phyloP scores from a whole-genome alignment of 179 eudicot species.

The Nepenthes alata region DNA sequence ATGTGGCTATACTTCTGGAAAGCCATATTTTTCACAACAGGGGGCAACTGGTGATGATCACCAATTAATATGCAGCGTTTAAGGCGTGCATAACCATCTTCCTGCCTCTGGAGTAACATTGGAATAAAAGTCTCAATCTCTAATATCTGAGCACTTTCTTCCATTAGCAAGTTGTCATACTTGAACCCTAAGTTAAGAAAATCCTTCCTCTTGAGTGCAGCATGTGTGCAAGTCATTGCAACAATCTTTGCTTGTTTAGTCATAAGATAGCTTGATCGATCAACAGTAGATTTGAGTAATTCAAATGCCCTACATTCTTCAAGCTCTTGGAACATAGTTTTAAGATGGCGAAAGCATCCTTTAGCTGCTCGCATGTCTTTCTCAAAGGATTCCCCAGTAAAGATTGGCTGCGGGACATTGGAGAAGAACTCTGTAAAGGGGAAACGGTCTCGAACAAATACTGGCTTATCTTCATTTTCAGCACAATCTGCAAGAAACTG shows the following conservation, averaged over 20 bases:
- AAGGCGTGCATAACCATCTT: constrained; percentile 94
- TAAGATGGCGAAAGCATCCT: constrained; percentile 88
- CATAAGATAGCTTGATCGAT: constrained; percentile 89
- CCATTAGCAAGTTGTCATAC: constrained; percentile 92
- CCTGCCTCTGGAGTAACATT: constrained; percentile 93
- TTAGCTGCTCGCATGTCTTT: constrained; percentile 89
- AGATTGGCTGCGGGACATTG: constrained; percentile 72
- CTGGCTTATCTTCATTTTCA: constrained; percentile 54
- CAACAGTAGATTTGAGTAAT: constrained; percentile 84
- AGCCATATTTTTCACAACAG: constrained; percentile 98
- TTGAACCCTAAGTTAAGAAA: constrained; percentile 89
- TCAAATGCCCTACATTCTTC: constrained; percentile 99
- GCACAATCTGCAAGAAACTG: constrained; percentile 82
- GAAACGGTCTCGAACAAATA: constrained; percentile 66
- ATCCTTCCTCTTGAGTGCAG: constrained; percentile 93
- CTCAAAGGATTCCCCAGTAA: constrained; percentile 63
- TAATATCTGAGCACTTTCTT: constrained; percentile 96
- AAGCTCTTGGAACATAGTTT: constrained; percentile 85
- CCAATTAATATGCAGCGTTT: constrained; percentile 96
- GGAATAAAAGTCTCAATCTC: constrained; percentile 98
- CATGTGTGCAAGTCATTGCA: constrained; percentile 99
- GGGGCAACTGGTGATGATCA: constrained; percentile 98
- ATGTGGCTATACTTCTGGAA: constrained; percentile 98
- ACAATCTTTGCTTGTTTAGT: constrained; percentile 97
- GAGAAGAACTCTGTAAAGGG: constrained; percentile 86